Evolutionary conservation across 2,329 filamentous ascomycete genomes (phyloP).

Genomic region (Neonectria sp.): DNA sequence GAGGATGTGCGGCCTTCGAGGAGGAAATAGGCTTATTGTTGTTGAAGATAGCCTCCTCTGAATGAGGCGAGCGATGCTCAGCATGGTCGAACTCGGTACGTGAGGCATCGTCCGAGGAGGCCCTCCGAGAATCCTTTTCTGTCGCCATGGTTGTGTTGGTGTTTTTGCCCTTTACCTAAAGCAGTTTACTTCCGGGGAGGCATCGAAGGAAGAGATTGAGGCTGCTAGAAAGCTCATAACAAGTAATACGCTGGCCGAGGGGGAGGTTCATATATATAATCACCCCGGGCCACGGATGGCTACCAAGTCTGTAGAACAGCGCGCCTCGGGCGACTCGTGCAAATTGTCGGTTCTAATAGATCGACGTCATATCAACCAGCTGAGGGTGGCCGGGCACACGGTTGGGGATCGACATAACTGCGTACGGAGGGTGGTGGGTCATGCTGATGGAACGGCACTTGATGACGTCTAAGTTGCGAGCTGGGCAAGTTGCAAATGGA

Average conservation of each 20-base stretch:
- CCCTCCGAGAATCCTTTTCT: constrained; percentile 23
- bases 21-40: constrained; percentile 24
- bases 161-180: background rate
- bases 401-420: constrained; percentile 15
- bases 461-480: constrained; percentile 15
- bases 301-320: background rate
- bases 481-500: background rate
- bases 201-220: background rate
- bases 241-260: fast-evolving
- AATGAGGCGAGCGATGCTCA: constrained; percentile 24
- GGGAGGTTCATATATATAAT: constrained; percentile 1
- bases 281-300: background rate
- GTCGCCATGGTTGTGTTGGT: constrained; percentile 13
- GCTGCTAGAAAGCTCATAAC: background rate
- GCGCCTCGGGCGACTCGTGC: background rate
- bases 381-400: background rate
- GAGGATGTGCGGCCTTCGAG: constrained; percentile 50
- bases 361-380: constrained; percentile 11
- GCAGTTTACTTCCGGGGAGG: background rate
- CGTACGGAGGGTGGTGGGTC: constrained; percentile 6
- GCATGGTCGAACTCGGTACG: constrained; percentile 33
- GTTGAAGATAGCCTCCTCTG: constrained; percentile 25
- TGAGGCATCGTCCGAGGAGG: constrained; percentile 26
- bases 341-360: background rate
- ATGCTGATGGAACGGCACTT: background rate